Evolutionary conservation across 2,329 filamentous ascomycete species (phyloP), one percentile per base, ranked within the genome.

Genomic region (Dactylonectria estremocensis): DNA sequence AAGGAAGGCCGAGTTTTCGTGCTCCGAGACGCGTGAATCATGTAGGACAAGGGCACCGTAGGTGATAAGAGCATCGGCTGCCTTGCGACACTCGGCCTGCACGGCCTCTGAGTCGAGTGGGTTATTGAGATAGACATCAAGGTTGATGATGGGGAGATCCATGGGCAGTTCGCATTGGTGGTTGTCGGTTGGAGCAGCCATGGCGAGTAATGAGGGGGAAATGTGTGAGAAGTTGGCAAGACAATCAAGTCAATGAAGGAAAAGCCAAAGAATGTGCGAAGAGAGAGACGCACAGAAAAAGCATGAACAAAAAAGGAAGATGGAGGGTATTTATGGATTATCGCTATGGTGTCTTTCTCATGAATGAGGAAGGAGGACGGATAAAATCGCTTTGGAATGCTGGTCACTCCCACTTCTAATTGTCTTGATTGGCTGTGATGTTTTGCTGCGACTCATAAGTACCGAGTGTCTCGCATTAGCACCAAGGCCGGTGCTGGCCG

Each of bases 11-110:
- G 80, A 80, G 80, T 90, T 90, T 79, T 89, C 86, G 2, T 79
- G 72, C 72, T 88, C 86, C 18, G 86, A 82, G 13, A 89, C 88
- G 69, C 88, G 87, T 58, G 85, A 86, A 80, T 90, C 88, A 80
- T 89, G 88, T 52, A 90, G 83, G 24, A 90, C 82, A 20, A 90
- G 83, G 9, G 88, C 88, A 66, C 88, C 88, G 78, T 89, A 90
- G 16, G 85, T 85, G 76, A 90, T 87, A 63, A 90, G 85, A 35
- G 88, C 88, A 16, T 83, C 77, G 52, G 88, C 88, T 3, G 87
- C 88, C 69, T 83, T 85, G 52, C 74, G 77, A 76, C 88, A 90
- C 76, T 90, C 88, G 45, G 81, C 83, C 20, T 80, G 81, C 18
- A 85, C 85, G 5, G 77, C 81, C 45, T 83, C 71, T 1, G 85